A percentile compares a stretch with the other conserved stretches of the same genome.
These are phyloP conservation scores for Boletus subparvulus DNA, from an alignment of 768 basidiomycete genomes.

Conservation along the genomic window DNA sequence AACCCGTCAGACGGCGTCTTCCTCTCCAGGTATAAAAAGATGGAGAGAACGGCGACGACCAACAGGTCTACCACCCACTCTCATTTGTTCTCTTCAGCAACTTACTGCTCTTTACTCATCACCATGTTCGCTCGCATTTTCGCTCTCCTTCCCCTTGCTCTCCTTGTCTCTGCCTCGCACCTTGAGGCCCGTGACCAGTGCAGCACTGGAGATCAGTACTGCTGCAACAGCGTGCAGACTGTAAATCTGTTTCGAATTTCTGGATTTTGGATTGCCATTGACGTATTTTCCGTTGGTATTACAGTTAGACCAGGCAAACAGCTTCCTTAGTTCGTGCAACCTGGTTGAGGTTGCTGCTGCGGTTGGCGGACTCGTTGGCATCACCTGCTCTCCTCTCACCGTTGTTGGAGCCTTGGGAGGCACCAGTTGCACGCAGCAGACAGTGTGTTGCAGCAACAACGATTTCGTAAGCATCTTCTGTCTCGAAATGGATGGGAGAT, in stretches of 20 bases:
- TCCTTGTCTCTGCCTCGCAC: conserved; percentile 5
- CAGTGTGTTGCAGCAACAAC: background rate
- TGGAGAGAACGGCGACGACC: background rate
- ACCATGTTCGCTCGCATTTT: conserved; percentile 21
- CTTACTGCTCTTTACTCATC: background rate
- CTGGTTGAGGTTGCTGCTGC: background rate
- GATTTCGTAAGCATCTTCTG: too few relatives aligned
- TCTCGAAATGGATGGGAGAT: too few relatives aligned
- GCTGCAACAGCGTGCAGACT: conserved; percentile 11
- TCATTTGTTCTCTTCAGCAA: background rate
- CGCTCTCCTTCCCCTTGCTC: conserved; percentile 17
- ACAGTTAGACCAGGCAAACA: background rate
- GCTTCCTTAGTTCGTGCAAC: too few relatives aligned
- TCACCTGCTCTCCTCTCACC: background rate
- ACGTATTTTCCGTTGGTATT: background rate
- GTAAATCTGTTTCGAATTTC: background rate
- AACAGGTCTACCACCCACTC: background rate
- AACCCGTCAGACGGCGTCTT: background rate
- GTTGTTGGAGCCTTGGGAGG: background rate
- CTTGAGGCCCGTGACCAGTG: conserved; percentile 9
- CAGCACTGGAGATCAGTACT: conserved; percentile 1
- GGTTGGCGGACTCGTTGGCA: background rate
- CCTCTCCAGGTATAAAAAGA: conserved; percentile 15
- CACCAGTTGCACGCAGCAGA: background rate
- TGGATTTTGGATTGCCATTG: background rate